These are phyloP conservation scores for Carex pumila DNA, from an alignment of 176 grass and related monocot genomes.

Conservation along the genomic window DNA sequence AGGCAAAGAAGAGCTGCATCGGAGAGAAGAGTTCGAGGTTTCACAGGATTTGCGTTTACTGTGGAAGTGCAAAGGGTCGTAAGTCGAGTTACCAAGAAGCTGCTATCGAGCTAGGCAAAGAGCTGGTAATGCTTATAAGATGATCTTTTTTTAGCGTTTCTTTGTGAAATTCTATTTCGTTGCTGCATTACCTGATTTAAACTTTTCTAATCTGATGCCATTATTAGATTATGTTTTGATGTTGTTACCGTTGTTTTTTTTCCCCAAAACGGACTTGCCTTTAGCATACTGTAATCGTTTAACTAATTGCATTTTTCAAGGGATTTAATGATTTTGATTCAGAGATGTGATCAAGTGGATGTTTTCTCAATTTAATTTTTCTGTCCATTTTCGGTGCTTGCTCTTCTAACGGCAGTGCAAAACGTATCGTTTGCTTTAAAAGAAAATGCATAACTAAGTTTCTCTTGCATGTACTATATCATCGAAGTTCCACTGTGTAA, in stretches of 20 bases:
- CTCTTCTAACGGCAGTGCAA: background rate
- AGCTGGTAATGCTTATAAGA: constrained; percentile 41
- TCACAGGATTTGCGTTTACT: constrained; percentile 90
- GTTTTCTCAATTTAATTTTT: constrained; percentile 4
- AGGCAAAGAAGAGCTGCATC: constrained; percentile 9
- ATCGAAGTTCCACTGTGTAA: background rate
- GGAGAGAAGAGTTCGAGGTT: constrained; percentile 56
- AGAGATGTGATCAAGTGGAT: background rate
- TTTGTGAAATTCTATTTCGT: background rate
- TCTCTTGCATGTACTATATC: background rate
- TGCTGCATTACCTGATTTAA: background rate
- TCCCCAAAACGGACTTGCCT: background rate
- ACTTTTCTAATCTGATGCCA: background rate
- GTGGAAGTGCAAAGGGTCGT: constrained; percentile 72
- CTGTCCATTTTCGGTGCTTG: background rate
- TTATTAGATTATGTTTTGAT: background rate
- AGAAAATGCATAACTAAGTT: background rate
- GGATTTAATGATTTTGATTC: background rate
- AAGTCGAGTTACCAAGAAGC: constrained; percentile 82
- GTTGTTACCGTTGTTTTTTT: background rate
- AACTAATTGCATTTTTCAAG: background rate
- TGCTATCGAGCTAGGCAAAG: constrained; percentile 68
- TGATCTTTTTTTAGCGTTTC: background rate
- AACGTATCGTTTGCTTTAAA: background rate
- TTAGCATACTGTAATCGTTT: background rate